Evolutionary conservation across 768 basidiomycete genomes (phyloP), one percentile per base, ranked within the genome.

Genomic region (Hortiboletus campestris): DNA sequence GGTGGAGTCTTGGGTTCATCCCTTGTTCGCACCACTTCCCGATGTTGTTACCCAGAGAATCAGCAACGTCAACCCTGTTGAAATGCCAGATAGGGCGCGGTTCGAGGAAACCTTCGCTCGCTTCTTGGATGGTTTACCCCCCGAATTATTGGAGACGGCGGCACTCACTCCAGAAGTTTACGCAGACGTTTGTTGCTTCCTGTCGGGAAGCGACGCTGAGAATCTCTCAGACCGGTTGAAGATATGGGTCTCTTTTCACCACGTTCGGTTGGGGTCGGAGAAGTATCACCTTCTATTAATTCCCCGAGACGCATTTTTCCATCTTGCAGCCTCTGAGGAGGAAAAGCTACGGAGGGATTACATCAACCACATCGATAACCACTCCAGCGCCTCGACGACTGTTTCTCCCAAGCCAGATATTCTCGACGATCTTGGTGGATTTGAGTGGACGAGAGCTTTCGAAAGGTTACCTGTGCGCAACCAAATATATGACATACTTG

Each of bases 401-500:
- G n/a, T 22, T 46, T 58, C 67, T 42, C 48, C 67, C 53, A 61
- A 65, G 60, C 22, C 41, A 11, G 64, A 67, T 34, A 22, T 41
- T 17, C 51, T 55, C 49, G 56, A 63, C 56, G 61, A 67, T 58
- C 48, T 63, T 51, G 40, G 61, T 65, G 60, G 75, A 69, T 59
- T 67, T 61, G 57, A 68, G 64, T 60, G 75, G 68, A 60, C 63
- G 20, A 68, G 66, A 43, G 72, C 77, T 28, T 88, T 84, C 65
- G 82, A 88, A 60, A 76, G 83, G 53, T 69, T 88, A 46, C 86
- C 86, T 11, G 85, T 86, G 47, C 81, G 81, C 50, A 73, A 78
- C 22, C 86, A 88, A 63, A 79, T 88, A 59, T 88, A 85, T 53
- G 86, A 88, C 65, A 76, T 86, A 55, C 68, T 88, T 40, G 83